Base-by-base conservation (phyloP, 2,329 filamentous ascomycete genomes). In the Laburnicola sp. region DNA sequence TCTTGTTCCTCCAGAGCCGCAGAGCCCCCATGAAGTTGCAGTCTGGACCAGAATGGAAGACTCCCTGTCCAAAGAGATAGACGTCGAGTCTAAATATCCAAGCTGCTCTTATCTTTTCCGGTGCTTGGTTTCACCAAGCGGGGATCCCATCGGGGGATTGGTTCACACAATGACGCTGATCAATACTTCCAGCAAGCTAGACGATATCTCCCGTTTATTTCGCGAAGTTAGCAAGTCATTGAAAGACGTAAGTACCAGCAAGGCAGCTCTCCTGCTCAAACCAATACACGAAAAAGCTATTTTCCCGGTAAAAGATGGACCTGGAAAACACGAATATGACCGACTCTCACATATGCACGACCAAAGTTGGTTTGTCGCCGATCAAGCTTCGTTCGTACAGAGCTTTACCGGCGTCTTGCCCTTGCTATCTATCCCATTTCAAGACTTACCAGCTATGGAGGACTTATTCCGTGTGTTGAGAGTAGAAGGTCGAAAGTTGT, bases 281-380 rank as follows among this genome's bases (percentile, higher is more conserved):
- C 39, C 39, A 10, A n/a, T 42, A 2, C 39, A 31, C 7, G 32
- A 16, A 26, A 42, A 42, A 32, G 3, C 39, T 2, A 42, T 42
- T 8, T 42, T 42, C 11, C 39, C 39, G 16, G 27, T 42, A 3
- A 11, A 22, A 23, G 4, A 21, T 21, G 21, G 28, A 2, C 23
- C 39, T 11, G 10, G n/a, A 8, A 21, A 7, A 3, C n/a, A n/a
- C 2, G 39, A 16, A 5, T 42, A 22, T 28, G 27, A 42, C 16
- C 7, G 27, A 25, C n/a, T 28, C 2, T 38, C 31, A 4, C 8
- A n/a, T 40, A 22, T 38, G 26, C 35, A 47, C 26, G 40, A 35
- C 21, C 45, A 21, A 23, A 27, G 27, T 9, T 51, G 49, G 49
- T 47, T 47, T 10, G 38, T 51, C 39, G 43, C 49, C 25, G 49